A percentile compares a stretch with the other conserved stretches of the same genome.
Evolutionary conservation across 176 grass and related monocot genomes (phyloP).

Genomic region (Eragrostis curvula): DNA sequence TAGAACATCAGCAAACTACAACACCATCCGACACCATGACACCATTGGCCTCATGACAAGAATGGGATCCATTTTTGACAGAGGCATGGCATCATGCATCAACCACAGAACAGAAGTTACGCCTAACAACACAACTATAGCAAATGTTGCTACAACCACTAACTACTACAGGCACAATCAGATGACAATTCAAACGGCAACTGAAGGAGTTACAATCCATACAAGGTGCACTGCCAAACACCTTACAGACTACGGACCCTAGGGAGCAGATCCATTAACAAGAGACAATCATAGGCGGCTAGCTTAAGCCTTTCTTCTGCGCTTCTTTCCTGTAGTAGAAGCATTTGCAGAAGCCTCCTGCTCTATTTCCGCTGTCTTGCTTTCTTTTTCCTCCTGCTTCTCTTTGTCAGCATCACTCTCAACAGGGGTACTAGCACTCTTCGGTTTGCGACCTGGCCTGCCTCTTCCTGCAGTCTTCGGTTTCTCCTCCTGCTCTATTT

Average conservation of each 20-base stretch:
- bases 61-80: constrained; percentile 18
- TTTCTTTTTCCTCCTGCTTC: constrained; percentile 50
- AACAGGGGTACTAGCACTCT: constrained; percentile 20
- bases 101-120: constrained; percentile 35
- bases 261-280: constrained; percentile 50
- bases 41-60: constrained; percentile 13
- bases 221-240: constrained; percentile 28
- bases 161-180: constrained; percentile 40
- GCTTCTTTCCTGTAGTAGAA: constrained; percentile 66
- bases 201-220: constrained; percentile 44
- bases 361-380: constrained; percentile 37
- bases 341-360: constrained; percentile 41
- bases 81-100: constrained; percentile 27
- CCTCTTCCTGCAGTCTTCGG: constrained; percentile 50
- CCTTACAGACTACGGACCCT: constrained; percentile 26
- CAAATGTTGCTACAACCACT: constrained; percentile 46
- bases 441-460: constrained; percentile 50
- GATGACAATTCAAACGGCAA: constrained; percentile 42
- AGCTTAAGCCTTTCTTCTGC: constrained; percentile 57
- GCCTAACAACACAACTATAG: constrained; percentile 52
- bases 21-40: constrained; percentile 37
- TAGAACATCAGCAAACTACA: constrained; percentile 52
- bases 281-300: not conserved
- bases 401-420: constrained; percentile 41
- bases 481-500: not conserved